phyloP scores from a whole-genome alignment of 2,329 filamentous ascomycete species.

The Diaporthe caulivora region DNA sequence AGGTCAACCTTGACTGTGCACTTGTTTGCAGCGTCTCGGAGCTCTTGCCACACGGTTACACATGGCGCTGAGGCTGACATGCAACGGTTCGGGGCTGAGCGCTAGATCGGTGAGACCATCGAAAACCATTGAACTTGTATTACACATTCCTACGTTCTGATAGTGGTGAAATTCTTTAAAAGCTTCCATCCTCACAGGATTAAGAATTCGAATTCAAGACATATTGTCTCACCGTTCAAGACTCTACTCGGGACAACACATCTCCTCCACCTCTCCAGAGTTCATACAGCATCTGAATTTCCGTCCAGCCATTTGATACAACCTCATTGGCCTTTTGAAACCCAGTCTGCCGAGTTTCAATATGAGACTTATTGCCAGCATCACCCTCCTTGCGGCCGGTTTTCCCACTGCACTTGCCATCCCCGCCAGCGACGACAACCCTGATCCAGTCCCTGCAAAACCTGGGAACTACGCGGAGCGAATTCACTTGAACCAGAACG shows the following conservation, averaged over 20 bases:
- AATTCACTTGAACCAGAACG: not conserved
- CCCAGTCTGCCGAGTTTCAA: not conserved
- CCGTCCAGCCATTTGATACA: not conserved
- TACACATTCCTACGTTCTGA: not conserved
- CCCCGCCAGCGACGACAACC: not conserved
- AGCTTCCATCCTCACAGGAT: not conserved
- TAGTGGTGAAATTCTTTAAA: not conserved
- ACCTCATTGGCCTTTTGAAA: not conserved
- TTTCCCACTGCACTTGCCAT: not conserved
- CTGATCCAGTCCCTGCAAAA: not conserved
- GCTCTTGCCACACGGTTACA: not conserved
- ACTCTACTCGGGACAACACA: not conserved
- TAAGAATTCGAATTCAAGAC: no score
- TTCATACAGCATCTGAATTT: not conserved
- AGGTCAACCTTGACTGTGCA: no score
- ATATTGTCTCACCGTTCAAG: not conserved
- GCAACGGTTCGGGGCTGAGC: not conserved
- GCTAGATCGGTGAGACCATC: not conserved
- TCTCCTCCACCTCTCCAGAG: not conserved
- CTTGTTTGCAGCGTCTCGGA: no score
- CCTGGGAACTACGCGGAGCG: not conserved
- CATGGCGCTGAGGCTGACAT: not conserved
- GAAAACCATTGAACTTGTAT: not conserved
- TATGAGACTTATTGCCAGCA: not conserved
- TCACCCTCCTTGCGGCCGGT: not conserved